A percentile compares a stretch with the other conserved stretches of the same genome.
These are phyloP conservation scores for Peronospora farinosa DNA, from an alignment of 352 stramenopile species.

Conservation along the genomic window DNA sequence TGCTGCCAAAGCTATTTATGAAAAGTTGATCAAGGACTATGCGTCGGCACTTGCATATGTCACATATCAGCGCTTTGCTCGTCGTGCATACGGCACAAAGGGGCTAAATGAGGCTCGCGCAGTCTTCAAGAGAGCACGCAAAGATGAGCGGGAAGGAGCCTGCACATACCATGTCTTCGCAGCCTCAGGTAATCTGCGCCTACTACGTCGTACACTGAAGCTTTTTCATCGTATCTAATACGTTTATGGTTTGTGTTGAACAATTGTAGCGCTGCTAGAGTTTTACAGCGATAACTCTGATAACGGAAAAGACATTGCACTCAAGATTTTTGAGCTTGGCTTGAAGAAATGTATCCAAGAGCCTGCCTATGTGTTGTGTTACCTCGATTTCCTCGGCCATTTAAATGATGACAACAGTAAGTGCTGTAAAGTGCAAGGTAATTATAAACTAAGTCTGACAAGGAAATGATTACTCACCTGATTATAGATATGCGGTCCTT, in stretches of 20 bases:
- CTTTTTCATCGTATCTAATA: conserved; percentile 4
- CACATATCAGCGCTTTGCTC: conserved; percentile 79
- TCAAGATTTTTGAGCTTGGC: conserved; percentile 86
- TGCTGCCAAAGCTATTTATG: conserved; percentile 73
- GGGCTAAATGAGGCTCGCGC: conserved; percentile 66
- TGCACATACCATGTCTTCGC: conserved; percentile 82
- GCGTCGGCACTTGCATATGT: conserved; percentile 75
- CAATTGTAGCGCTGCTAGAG: conserved; percentile 57
- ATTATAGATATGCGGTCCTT: conserved; percentile 78
- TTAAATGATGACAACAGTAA: conserved; percentile 88
- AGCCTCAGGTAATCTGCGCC: conserved; percentile 50
- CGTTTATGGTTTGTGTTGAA: conserved; percentile 4
- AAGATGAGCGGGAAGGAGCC: conserved; percentile 74
- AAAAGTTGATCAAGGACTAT: conserved; percentile 70
- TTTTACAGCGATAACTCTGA: conserved; percentile 85
- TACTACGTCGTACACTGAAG: not conserved
- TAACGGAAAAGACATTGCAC: conserved; percentile 73
- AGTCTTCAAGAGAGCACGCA: conserved; percentile 77
- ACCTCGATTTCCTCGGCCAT: conserved; percentile 81
- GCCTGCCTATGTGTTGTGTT: conserved; percentile 76
- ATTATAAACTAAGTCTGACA: conserved; percentile 2
- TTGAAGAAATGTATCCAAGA: conserved; percentile 87
- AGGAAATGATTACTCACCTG: not conserved
- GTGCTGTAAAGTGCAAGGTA: conserved; percentile 9
- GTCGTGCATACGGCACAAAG: conserved; percentile 67